These are phyloP conservation scores for Atkinsonella hypoxylon DNA, from an alignment of 2,329 filamentous ascomycete species.

Conservation along the genomic window DNA sequence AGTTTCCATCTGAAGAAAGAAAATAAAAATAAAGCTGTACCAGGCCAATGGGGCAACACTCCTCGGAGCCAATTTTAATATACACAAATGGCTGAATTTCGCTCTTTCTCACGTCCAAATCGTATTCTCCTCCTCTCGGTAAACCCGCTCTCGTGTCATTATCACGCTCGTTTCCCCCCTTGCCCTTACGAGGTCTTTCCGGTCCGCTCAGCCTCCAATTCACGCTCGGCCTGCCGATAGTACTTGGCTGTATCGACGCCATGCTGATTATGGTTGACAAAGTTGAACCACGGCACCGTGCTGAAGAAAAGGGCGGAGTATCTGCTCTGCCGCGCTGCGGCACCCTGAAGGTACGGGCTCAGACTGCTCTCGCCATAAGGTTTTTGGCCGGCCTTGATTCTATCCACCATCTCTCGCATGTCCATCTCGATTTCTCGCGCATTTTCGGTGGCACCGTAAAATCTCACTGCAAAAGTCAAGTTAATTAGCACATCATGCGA, in stretches of 20 bases:
- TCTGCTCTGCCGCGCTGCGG: constrained; percentile 82
- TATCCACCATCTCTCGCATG: constrained; percentile 95
- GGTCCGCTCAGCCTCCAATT: constrained; percentile 64
- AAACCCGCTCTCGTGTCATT: not conserved
- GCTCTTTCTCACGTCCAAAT: not conserved
- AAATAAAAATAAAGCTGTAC: not conserved
- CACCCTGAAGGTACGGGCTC: constrained; percentile 84
- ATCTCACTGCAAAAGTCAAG: constrained; percentile 52
- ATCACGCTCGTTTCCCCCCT: too few species aligned
- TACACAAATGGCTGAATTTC: not conserved
- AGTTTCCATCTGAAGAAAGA: not conserved
- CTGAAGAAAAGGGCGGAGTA: constrained; percentile 78
- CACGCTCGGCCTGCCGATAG: constrained; percentile 87
- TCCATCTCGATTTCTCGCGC: constrained; percentile 85
- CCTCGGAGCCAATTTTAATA: constrained; percentile 5
- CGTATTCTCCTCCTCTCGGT: not conserved
- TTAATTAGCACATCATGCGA: not conserved
- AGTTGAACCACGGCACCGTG: constrained; percentile 92
- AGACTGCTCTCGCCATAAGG: constrained; percentile 74
- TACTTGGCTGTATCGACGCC: constrained; percentile 98
- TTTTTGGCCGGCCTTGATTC: constrained; percentile 84
- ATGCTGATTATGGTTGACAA: constrained; percentile 93
- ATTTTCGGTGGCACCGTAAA: constrained; percentile 94
- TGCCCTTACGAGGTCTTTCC: constrained; percentile 4
- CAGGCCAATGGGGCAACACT: constrained; percentile 11